Percentiles rank a stretch among this genome's conserved stretches.
Evolutionary conservation across 2,329 filamentous ascomycete species (phyloP).

Genomic region (Pseudocercospora eumusae): DNA sequence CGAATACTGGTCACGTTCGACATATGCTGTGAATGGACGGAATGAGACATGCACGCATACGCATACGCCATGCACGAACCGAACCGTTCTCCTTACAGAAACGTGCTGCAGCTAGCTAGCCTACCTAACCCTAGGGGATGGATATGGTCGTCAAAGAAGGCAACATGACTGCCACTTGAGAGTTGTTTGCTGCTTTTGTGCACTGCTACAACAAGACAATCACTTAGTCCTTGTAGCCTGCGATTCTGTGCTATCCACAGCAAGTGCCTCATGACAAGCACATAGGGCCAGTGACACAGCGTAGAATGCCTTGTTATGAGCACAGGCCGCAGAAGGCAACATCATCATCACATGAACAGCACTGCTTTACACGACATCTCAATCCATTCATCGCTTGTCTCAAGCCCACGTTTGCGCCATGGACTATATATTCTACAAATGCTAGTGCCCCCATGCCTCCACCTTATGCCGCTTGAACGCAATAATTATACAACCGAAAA

Average conservation of each 20-base stretch:
- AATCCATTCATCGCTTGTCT: background rate
- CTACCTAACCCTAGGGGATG: too few species aligned
- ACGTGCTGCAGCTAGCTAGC: background rate
- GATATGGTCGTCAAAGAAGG: background rate
- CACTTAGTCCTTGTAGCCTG: too few species aligned
- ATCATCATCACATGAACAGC: background rate
- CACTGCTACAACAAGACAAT: background rate
- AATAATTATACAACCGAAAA: background rate
- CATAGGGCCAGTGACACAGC: background rate
- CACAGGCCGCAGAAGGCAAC: background rate
- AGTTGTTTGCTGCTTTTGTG: background rate
- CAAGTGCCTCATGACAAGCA: too few species aligned
- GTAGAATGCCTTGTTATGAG: background rate
- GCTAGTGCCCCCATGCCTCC: background rate
- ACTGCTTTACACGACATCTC: background rate
- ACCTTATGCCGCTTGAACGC: slow-evolving; percentile 3
- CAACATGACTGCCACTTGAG: background rate
- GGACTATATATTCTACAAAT: background rate
- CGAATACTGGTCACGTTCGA: slow-evolving; percentile 3
- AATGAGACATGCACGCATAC: slow-evolving; percentile 12
- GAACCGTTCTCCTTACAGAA: background rate
- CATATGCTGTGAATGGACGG: slow-evolving; percentile 5
- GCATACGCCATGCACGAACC: background rate
- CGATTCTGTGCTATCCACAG: too few species aligned
- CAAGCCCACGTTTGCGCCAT: background rate